A percentile compares a stretch with the other conserved stretches of the same genome.
Evolutionary conservation across 768 basidiomycete species (phyloP).

Genomic region (Termitomyces sp.): DNA sequence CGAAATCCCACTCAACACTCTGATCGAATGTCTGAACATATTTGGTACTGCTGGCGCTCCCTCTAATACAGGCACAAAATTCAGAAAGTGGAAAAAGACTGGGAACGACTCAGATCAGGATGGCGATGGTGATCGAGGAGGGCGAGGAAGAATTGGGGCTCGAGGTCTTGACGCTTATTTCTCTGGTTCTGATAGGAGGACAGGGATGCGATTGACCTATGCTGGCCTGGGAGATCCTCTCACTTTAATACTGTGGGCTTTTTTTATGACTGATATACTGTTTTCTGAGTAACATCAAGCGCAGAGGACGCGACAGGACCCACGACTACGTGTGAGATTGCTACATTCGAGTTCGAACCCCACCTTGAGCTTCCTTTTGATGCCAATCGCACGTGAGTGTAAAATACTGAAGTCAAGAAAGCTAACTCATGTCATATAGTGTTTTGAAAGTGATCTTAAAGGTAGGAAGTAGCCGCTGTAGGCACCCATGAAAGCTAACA

Average conservation of each 20-base stretch:
- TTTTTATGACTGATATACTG: neutral
- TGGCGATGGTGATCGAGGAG: conserved; percentile 29
- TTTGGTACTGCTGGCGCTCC: conserved; percentile 74
- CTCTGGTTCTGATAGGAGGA: conserved; percentile 53
- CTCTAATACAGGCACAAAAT: conserved; percentile 27
- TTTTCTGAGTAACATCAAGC: conserved; percentile 25
- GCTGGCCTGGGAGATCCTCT: conserved; percentile 73
- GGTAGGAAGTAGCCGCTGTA: conserved; percentile 27
- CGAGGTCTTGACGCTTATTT: conserved; percentile 56
- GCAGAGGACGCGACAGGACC: conserved; percentile 78
- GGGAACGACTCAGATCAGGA: conserved; percentile 43
- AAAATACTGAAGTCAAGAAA: neutral
- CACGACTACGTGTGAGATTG: conserved; percentile 82
- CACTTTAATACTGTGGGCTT: conserved; percentile 67
- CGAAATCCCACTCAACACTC: conserved; percentile 76
- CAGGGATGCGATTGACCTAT: conserved; percentile 85
- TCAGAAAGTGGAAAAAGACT: conserved; percentile 42
- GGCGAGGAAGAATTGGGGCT: conserved; percentile 22
- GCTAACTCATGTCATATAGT: conserved; percentile 28
- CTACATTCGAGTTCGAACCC: conserved; percentile 80
- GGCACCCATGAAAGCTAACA: neutral
- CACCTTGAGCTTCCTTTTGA: conserved; percentile 78
- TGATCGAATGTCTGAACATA: conserved; percentile 90
- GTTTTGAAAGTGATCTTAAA: conserved; percentile 83
- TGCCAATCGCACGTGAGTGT: conserved; percentile 49